A percentile compares a stretch with the other conserved stretches of the same genome.
Evolutionary conservation across 208 protist species (phyloP).

Genomic region (Trypanosoma brucei): DNA sequence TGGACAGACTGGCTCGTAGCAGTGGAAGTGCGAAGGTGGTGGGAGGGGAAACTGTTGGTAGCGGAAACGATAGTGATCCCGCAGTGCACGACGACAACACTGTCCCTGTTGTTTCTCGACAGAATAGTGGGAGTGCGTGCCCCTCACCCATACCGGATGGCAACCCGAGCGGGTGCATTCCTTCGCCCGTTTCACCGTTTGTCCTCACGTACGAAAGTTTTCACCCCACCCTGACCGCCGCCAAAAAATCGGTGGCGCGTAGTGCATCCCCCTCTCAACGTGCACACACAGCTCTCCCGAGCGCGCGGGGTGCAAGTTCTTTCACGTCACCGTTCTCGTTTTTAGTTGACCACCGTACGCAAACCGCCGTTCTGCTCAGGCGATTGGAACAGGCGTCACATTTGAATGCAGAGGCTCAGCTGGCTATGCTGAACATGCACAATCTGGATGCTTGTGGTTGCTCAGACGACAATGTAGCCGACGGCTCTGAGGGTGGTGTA

Average conservation of each 20-base stretch:
- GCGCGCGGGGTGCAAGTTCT: constrained; percentile 46
- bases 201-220: constrained; percentile 24
- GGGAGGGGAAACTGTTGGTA: neutral
- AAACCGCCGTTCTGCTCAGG: constrained; percentile 51
- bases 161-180: neutral
- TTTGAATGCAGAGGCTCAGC: constrained; percentile 53
- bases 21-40: constrained; percentile 12
- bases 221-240: constrained; percentile 13
- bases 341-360: constrained; percentile 59
- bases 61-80: neutral
- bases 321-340: constrained; percentile 73
- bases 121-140: neutral
- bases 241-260: constrained; percentile 1
- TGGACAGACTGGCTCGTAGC: constrained; percentile 39
- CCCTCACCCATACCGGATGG: neutral
- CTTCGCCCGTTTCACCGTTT: neutral
- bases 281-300: constrained; percentile 8
- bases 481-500: neutral
- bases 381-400: constrained; percentile 66
- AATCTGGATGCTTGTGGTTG: constrained; percentile 28
- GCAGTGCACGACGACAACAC: neutral
- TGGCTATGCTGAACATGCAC: constrained; percentile 39
- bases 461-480: neutral
- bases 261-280: neutral
- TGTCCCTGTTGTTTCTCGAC: neutral